These are phyloP conservation scores for Diaporthe destruens DNA, from an alignment of 2,329 filamentous ascomycete species.

Conservation along the genomic window DNA sequence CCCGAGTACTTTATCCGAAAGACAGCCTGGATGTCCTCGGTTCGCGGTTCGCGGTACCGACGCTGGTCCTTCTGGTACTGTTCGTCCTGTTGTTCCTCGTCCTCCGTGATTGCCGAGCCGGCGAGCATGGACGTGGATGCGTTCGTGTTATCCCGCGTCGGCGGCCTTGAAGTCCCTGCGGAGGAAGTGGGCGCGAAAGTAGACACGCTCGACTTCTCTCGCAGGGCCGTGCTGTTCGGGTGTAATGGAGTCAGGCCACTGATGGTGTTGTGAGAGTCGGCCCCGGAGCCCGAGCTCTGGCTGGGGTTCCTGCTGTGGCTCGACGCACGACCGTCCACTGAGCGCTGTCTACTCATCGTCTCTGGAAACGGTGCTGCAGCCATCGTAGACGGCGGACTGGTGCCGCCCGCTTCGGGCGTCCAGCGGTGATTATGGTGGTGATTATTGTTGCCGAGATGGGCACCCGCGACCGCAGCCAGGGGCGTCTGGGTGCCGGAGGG, in stretches of 20 bases:
- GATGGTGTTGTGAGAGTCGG: slow-evolving; percentile 52
- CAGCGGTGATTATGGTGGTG: slow-evolving; percentile 55
- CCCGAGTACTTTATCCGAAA: slow-evolving; percentile 92
- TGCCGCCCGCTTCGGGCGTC: slow-evolving; percentile 51
- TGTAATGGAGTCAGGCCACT: slow-evolving; percentile 31
- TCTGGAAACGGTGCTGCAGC: slow-evolving; percentile 40
- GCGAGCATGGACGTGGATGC: slow-evolving; percentile 46
- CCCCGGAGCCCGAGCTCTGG: slow-evolving; percentile 61
- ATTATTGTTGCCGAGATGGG: slow-evolving; percentile 66
- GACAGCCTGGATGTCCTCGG: slow-evolving; percentile 92
- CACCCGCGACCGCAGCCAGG: slow-evolving; percentile 82
- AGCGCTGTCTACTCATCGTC: slow-evolving; percentile 18
- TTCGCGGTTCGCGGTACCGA: slow-evolving; percentile 76
- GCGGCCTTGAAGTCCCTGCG: slow-evolving; percentile 66
- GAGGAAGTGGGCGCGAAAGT: slow-evolving; percentile 68
- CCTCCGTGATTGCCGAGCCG: slow-evolving; percentile 56
- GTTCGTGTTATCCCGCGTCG: slow-evolving; percentile 64
- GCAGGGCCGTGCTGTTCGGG: slow-evolving; percentile 51
- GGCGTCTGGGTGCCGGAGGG: slow-evolving; percentile 84
- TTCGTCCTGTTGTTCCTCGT: slow-evolving; percentile 48
- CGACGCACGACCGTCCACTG: slow-evolving; percentile 45
- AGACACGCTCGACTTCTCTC: slow-evolving; percentile 73
- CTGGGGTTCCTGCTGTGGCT: slow-evolving; percentile 60
- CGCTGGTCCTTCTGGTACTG: slow-evolving; percentile 42
- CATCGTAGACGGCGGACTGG: slow-evolving; percentile 43